Base-by-base conservation (phyloP, 441 rosid species). In the Viola pubescens region DNA sequence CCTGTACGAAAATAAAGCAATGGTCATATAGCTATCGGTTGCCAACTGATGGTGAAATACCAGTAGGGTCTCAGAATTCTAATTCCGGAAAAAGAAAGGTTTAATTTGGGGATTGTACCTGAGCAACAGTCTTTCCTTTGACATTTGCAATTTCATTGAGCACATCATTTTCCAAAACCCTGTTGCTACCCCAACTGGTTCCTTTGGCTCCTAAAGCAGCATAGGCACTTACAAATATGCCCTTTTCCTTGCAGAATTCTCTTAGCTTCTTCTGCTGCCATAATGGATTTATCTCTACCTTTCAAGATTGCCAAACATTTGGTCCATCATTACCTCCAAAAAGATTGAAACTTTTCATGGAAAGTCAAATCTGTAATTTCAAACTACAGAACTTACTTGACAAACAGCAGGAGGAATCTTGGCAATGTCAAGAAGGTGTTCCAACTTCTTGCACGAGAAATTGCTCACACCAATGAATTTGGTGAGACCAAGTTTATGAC, bases 401-500 rank as follows among this genome's bases (percentile, higher is more conserved):
- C 66, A 60, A 0, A 72, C 74, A 0, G 63, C 58, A 0, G 73
- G 77, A 6, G 68, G 70, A 16, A 77, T 69, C 34, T 53, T 69
- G 6, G 81, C 73, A 0, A 37, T 7, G 42, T 62, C 7, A 8
- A 74, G 63, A 37, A 74, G 48, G 16, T 37, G 48, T 52, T 53
- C 42, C 5, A 74, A 69, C 63, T 74, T 72, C 61, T 61, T 64
- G 71, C 69, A 66, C 7, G 79, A 64, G 57, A 74, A 74, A 14
- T 77, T 77, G 61, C 77, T 56, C 43, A 69, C 73, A 14, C 77
- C 79, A 11, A 77, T 71, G n/a, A 70, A 60, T 12, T 72, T 77
- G 0, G 75, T 48, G 41, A 72, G 72, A 37, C 77, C 81, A 12
- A 63, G 69, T 47, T 41, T 62, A 38, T 61, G 69, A 47, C 82